Base-by-base conservation (phyloP, 257 asterid species). In the Nicotiana benthamiana region DNA sequence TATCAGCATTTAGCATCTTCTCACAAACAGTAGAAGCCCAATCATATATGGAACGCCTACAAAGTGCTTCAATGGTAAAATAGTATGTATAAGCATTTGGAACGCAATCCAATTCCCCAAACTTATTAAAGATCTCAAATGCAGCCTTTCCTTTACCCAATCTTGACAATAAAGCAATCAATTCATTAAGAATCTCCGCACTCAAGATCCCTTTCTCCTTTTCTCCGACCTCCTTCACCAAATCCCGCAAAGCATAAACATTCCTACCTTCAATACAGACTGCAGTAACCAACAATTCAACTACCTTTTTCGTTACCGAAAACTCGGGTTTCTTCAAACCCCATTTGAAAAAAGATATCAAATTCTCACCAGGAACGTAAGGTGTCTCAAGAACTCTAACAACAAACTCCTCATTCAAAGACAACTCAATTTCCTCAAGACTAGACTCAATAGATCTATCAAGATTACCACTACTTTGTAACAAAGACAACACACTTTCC, bases 141-240 rank as follows among this genome's bases (percentile, higher is more conserved):
- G 97, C 96, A 17, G 89, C 96, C 83, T 95, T 92, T 61, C 89
- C 97, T 78, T 92, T 91, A 75, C 92, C 95, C 61, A 95, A 77
- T 86, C 87, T 88, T 5, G 92, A 86, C 80, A 92, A 89, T 79
- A 83, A 82, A n/a, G 90, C 88, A 36, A 93, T 83, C 53, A 95
- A 78, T 26, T 85, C 83, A 53, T 91, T 95, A 77, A 95, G 91
- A 83, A 87, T 82, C 80, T 81, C 88, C 0, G 91, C 75, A 80
- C 82, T 90, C 83, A 95, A 85, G 24, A 88, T 81, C 17, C 93
- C 93, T 40, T 79, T 86, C 80, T 88, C 88, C 87, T 87, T 89
- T 81, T 80, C 91, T 79, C 86, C 93, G 8, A 89, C 77, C 87
- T 85, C 91, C 67, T 87, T 90, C 15, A 92, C 34, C 85, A 95